Conservation (phyloP, 177 flowering plant genomes). For the Vitis hybrid region DNA sequence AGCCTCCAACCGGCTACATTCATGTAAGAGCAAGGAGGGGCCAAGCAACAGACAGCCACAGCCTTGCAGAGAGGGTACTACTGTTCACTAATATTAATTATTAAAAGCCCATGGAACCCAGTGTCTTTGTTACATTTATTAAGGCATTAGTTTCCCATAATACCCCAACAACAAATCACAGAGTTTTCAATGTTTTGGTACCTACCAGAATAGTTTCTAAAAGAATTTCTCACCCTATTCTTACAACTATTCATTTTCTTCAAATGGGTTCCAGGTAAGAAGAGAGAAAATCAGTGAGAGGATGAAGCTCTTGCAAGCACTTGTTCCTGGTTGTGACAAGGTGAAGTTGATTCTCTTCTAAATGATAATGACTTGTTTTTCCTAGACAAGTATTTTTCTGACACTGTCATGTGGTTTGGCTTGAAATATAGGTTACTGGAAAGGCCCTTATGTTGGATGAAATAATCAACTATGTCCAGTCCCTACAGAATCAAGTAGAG, state of each 20-base stretch:
- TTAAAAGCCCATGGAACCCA: no score
- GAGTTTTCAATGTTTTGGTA: no score
- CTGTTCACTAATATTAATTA: not conserved
- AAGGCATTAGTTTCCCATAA: slow-evolving; percentile 1
- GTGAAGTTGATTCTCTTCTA: slow-evolving; percentile 20
- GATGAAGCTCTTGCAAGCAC: slow-evolving; percentile 60
- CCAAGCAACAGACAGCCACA: slow-evolving; percentile 79
- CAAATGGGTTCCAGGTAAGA: slow-evolving; percentile 40
- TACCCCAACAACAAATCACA: not conserved
- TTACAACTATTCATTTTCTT: not conserved
- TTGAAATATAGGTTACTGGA: slow-evolving; percentile 56
- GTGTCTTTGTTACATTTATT: not conserved
- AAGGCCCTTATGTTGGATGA: slow-evolving; percentile 83
- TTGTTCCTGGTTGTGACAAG: slow-evolving; percentile 86
- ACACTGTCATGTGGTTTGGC: slow-evolving; percentile 37
- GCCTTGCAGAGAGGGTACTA: slow-evolving; percentile 72
- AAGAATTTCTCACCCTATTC: no score
- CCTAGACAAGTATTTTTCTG: slow-evolving; percentile 6
- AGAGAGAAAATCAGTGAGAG: slow-evolving; percentile 77
- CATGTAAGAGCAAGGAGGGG: slow-evolving; percentile 80
- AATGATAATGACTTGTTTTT: not conserved
- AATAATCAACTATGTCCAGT: slow-evolving; percentile 72
- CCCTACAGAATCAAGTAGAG: slow-evolving; percentile 74
- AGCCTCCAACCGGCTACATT: slow-evolving; percentile 51
- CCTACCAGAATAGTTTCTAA: no score